Percentiles rank a stretch among this genome's conserved stretches.
Evolutionary conservation across 2,329 filamentous ascomycete species (phyloP).

Genomic region (Penicillium sp.): DNA sequence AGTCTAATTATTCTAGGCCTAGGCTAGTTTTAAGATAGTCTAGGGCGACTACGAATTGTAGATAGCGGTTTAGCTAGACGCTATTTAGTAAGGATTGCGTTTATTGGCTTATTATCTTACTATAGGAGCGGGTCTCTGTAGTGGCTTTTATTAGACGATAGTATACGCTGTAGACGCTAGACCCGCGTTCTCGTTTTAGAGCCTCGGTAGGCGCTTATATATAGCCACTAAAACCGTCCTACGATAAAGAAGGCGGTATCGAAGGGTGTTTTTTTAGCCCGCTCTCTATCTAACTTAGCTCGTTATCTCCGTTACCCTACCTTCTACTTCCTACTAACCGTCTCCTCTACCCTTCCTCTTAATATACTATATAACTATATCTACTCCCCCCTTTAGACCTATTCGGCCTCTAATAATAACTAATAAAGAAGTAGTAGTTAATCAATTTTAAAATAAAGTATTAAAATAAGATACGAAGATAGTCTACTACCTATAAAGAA

Average conservation of each 20-base stretch:
- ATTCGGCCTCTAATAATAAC: not conserved
- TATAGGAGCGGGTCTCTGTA: constrained; percentile 1
- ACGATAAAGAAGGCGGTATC: too few relatives aligned
- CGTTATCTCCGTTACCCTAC: not conserved
- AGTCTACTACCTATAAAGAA: constrained; percentile 4
- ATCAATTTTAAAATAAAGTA: not conserved
- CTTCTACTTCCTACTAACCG: not conserved
- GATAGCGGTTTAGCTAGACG: not conserved
- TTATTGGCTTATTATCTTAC: constrained; percentile 6
- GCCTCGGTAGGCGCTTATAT: too few relatives aligned
- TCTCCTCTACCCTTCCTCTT: not conserved
- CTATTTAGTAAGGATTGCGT: not conserved
- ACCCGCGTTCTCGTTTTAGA: not conserved
- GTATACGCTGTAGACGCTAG: not conserved
- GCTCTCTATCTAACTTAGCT: too few relatives aligned
- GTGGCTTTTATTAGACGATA: not conserved
- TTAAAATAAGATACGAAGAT: not conserved
- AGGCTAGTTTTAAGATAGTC: constrained; percentile 6
- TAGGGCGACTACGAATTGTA: too few relatives aligned
- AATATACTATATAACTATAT: not conserved
- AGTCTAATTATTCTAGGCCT: constrained; percentile 11
- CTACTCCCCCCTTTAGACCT: not conserved
- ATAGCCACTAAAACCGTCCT: too few relatives aligned
- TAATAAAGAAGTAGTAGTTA: not conserved
- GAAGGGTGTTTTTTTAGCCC: too few relatives aligned